Evolutionary conservation across 768 basidiomycete genomes (phyloP).

Genomic region (Naganishia antarctica): DNA sequence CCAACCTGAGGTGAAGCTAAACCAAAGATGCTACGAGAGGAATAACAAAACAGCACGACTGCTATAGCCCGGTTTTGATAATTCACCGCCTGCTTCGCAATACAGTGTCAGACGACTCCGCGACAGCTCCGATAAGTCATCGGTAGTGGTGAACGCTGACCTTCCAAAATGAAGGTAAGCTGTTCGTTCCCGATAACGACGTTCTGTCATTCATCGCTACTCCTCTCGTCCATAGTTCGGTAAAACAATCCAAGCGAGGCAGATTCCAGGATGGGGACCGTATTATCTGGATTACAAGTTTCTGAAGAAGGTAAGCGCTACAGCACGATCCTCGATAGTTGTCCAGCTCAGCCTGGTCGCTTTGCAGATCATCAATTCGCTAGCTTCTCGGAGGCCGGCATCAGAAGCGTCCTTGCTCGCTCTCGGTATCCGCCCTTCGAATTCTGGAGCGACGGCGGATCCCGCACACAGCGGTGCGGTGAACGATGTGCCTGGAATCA

Average conservation of each 20-base stretch:
- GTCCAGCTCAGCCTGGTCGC: background rate
- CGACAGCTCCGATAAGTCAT: background rate
- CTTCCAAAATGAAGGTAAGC: constrained; percentile 20
- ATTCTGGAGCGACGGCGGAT: constrained; percentile 47
- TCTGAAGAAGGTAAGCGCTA: constrained; percentile 58
- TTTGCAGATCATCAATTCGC: constrained; percentile 82
- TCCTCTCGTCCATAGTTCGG: constrained; percentile 65
- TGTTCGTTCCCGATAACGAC: background rate
- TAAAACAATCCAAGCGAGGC: constrained; percentile 91
- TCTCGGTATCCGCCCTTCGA: constrained; percentile 67
- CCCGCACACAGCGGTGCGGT: constrained; percentile 33
- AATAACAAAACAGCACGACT: too few relatives aligned
- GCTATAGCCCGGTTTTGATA: too few relatives aligned
- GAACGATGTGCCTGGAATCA: background rate
- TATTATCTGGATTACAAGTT: constrained; percentile 99
- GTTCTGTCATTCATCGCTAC: background rate
- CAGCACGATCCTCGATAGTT: background rate
- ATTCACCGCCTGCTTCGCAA: too few relatives aligned
- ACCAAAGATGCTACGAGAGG: too few relatives aligned
- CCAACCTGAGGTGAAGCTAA: too few relatives aligned
- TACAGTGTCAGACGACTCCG: too few relatives aligned
- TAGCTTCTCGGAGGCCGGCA: constrained; percentile 80
- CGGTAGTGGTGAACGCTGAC: background rate
- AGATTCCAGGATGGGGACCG: constrained; percentile 91
- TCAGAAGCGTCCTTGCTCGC: constrained; percentile 84